Percentiles rank a stretch among this genome's conserved stretches.
Conservation (phyloP, 1,139 yeast species). For the Scheffersomyces quercinus region DNA sequence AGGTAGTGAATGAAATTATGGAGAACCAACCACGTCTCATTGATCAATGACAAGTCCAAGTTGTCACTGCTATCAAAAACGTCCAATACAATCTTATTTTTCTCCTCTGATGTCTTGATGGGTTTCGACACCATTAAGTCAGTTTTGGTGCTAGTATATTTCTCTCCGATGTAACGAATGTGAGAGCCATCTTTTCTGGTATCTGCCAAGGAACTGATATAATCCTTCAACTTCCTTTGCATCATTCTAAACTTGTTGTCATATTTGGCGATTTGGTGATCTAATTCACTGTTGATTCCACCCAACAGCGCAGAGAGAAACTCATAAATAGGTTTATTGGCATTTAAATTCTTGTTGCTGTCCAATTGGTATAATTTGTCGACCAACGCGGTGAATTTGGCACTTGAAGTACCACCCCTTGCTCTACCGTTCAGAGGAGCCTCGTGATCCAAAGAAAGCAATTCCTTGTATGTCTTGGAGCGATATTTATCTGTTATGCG, state of each 20-base stretch:
- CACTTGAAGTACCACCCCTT: constrained; percentile 4
- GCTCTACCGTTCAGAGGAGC: constrained; percentile 12
- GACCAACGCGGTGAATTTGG: constrained; percentile 54
- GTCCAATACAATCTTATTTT: constrained; percentile 30
- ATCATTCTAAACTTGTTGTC: constrained; percentile 37
- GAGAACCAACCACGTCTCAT: constrained; percentile 48
- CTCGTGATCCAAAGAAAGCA: constrained; percentile 46
- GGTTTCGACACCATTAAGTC: constrained; percentile 31
- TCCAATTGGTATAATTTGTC: constrained; percentile 46
- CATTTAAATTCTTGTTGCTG: constrained; percentile 49
- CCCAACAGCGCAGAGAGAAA: constrained; percentile 48
- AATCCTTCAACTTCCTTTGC: constrained; percentile 42
- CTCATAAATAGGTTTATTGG: constrained; percentile 63
- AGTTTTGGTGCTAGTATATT: constrained; percentile 37
- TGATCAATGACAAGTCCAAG: constrained; percentile 43
- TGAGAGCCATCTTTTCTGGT: constrained; percentile 39
- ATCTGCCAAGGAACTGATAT: constrained; percentile 34
- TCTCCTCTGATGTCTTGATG: constrained; percentile 25
- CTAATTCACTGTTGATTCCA: constrained; percentile 34
- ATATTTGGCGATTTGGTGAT: constrained; percentile 36
- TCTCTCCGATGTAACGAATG: constrained; percentile 55
- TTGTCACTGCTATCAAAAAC: constrained; percentile 42
- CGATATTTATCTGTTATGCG: constrained; percentile 65
- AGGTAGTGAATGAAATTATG: constrained; percentile 38
- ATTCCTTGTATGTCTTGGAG: constrained; percentile 58